Evolutionary conservation across 345 rosid genomes (phyloP).

Genomic region (Durio zibethinus): DNA sequence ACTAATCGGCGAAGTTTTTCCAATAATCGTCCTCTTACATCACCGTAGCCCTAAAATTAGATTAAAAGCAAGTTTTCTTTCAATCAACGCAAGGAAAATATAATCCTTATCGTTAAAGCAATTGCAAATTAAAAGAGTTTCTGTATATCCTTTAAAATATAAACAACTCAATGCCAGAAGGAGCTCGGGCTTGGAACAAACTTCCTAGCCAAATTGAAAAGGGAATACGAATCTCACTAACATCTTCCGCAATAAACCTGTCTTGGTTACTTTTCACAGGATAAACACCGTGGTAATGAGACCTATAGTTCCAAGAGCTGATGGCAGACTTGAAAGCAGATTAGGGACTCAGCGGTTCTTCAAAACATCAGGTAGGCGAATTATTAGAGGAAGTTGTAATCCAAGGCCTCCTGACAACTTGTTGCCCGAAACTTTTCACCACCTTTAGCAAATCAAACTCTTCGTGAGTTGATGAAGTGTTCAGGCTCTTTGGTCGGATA

Average conservation of each 20-base stretch:
- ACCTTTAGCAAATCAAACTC: slow-evolving; percentile 74
- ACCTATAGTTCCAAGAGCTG: slow-evolving; percentile 43
- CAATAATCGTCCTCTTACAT: no score
- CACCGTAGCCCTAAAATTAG: no score
- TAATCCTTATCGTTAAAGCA: slow-evolving; percentile 85
- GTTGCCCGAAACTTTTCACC: slow-evolving; percentile 67
- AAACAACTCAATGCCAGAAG: slow-evolving; percentile 81
- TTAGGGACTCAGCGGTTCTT: slow-evolving; percentile 78
- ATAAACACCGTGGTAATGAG: slow-evolving; percentile 88
- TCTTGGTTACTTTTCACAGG: slow-evolving; percentile 95
- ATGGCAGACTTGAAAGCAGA: slow-evolving; percentile 25
- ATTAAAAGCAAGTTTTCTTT: slow-evolving; percentile 61
- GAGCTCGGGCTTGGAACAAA: slow-evolving; percentile 94
- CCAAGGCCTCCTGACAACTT: slow-evolving; percentile 70
- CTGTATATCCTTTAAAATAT: slow-evolving; percentile 61
- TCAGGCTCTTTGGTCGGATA: slow-evolving; percentile 60
- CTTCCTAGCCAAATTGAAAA: slow-evolving; percentile 79
- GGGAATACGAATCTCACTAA: slow-evolving; percentile 63
- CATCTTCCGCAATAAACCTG: slow-evolving; percentile 76
- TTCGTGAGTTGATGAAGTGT: slow-evolving; percentile 54
- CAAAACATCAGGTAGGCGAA: slow-evolving; percentile 70
- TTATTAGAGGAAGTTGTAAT: slow-evolving; percentile 65
- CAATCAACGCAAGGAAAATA: slow-evolving; percentile 64
- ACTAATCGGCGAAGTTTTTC: no score
- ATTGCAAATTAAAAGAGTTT: slow-evolving; percentile 68